Percentiles rank a stretch among this genome's conserved stretches.
These are phyloP conservation scores for Lecanicillium sp. DNA, from an alignment of 2,329 filamentous ascomycete genomes.

Conservation along the genomic window DNA sequence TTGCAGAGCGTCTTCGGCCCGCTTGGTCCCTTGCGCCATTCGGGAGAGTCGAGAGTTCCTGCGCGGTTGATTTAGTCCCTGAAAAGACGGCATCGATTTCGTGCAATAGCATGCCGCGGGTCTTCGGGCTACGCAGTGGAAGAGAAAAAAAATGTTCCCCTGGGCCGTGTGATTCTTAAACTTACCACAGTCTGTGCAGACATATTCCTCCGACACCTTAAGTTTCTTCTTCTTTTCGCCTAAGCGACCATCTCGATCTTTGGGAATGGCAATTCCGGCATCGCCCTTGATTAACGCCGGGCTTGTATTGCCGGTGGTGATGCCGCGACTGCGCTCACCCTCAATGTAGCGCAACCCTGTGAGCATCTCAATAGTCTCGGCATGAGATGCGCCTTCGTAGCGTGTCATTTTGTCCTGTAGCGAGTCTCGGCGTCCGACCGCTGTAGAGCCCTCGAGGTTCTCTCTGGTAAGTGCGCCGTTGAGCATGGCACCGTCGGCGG, in stretches of 20 bases:
- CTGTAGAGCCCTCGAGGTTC: slow-evolving; percentile 68
- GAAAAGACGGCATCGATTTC: background rate
- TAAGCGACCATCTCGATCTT: slow-evolving; percentile 66
- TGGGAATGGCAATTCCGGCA: slow-evolving; percentile 75
- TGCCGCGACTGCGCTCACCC: slow-evolving; percentile 79
- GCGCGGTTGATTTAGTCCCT: slow-evolving; percentile 8
- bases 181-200: slow-evolving; percentile 86
- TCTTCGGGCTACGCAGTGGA: background rate
- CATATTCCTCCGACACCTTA: slow-evolving; percentile 80
- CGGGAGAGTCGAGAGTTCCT: slow-evolving; percentile 83
- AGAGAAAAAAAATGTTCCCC: background rate
- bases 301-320: slow-evolving; percentile 78
- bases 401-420: slow-evolving; percentile 80
- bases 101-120: background rate
- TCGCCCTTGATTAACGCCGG: slow-evolving; percentile 79
- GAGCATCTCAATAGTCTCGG: slow-evolving; percentile 87
- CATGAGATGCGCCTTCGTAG: slow-evolving; percentile 68
- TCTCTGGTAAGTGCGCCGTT: slow-evolving; percentile 70
- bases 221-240: slow-evolving; percentile 81
- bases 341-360: slow-evolving; percentile 84
- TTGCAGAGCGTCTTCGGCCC: slow-evolving; percentile 95
- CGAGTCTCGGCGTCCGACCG: slow-evolving; percentile 63
- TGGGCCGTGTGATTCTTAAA: too few relatives aligned
- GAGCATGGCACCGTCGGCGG: slow-evolving; percentile 59
- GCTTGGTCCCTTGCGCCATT: slow-evolving; percentile 91